Conservation (phyloP, 1,284 basidiomycete species). For the Ustilago xerochloae region DNA sequence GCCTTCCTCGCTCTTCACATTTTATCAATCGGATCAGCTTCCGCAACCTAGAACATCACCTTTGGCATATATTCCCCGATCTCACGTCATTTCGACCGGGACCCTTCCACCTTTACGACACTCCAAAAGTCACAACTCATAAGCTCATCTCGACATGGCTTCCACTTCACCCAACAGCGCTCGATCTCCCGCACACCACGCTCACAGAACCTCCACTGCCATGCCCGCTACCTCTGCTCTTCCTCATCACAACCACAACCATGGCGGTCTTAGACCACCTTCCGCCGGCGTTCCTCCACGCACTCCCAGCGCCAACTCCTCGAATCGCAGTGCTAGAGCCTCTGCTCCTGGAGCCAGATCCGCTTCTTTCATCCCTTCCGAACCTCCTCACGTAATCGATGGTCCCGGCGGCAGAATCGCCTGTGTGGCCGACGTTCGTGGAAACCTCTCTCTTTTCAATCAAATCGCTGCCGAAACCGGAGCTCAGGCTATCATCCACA, state of each 20-base stretch:
- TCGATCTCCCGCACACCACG: conserved; percentile 31
- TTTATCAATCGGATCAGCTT: neutral
- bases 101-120: neutral
- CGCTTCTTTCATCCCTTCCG: conserved; percentile 11
- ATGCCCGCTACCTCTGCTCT: conserved; percentile 20
- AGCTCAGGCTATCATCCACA: conserved; percentile 86
- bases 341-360: conserved; percentile 17
- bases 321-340: conserved; percentile 37
- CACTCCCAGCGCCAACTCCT: conserved; percentile 34
- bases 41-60: conserved; percentile 13
- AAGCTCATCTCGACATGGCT: conserved; percentile 24
- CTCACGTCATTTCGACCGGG: conserved; percentile 1
- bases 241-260: conserved; percentile 20
- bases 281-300: conserved; percentile 14
- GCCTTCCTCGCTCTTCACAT: neutral
- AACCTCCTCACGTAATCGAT: conserved; percentile 59
- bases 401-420: conserved; percentile 79
- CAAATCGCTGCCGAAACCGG: conserved; percentile 90
- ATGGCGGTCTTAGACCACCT: conserved; percentile 31
- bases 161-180: conserved; percentile 25
- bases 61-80: conserved; percentile 24
- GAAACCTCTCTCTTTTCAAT: conserved; percentile 83
- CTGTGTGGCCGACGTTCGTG: conserved; percentile 91
- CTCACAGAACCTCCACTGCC: conserved; percentile 11
- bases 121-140: conserved; percentile 2